phyloP scores from a whole-genome alignment of 2,329 filamentous ascomycete species.

The Penicillium sp. region DNA sequence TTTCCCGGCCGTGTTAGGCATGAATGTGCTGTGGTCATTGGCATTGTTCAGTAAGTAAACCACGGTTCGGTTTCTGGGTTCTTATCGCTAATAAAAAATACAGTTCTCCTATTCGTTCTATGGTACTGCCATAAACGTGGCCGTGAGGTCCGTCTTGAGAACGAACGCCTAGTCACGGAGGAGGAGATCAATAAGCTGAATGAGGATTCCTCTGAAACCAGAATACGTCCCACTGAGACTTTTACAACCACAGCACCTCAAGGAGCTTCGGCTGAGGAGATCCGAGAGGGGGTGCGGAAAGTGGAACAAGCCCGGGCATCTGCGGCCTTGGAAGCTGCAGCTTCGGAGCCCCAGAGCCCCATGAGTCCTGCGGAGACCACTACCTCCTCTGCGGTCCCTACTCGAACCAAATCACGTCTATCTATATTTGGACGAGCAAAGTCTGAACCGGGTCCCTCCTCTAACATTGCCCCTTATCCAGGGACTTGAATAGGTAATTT shows the following conservation, averaged over 20 bases:
- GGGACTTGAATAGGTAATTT: slow-evolving; percentile 29
- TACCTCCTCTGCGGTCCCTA: slow-evolving; percentile 19
- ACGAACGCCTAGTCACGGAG: slow-evolving; percentile 52
- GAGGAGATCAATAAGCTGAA: slow-evolving; percentile 46
- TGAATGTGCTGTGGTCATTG: slow-evolving; percentile 87
- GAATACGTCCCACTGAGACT: slow-evolving; percentile 37
- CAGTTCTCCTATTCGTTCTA: slow-evolving; percentile 86
- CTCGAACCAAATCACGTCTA: slow-evolving; percentile 32
- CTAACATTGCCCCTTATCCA: slow-evolving; percentile 35
- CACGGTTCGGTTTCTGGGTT: background rate
- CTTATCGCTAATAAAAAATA: background rate
- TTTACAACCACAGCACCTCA: slow-evolving; percentile 43
- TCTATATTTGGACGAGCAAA: slow-evolving; percentile 31
- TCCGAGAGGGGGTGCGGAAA: slow-evolving; percentile 43
- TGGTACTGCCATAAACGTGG: slow-evolving; percentile 99
- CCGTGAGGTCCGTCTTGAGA: slow-evolving; percentile 76
- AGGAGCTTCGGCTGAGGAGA: slow-evolving; percentile 41
- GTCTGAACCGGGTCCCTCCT: slow-evolving; percentile 16
- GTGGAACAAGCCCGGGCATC: slow-evolving; percentile 36
- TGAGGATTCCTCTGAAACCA: slow-evolving; percentile 31
- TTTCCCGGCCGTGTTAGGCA: slow-evolving; percentile 88
- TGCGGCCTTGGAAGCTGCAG: slow-evolving; percentile 17
- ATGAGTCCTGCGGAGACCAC: slow-evolving; percentile 4
- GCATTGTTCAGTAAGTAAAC: slow-evolving; percentile 74
- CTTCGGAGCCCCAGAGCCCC: slow-evolving; percentile 12